Percentiles rank a stretch among this genome's conserved stretches.
These are phyloP conservation scores for Kodamaea arcana DNA, from an alignment of 1,139 yeast genomes.

Conservation along the genomic window DNA sequence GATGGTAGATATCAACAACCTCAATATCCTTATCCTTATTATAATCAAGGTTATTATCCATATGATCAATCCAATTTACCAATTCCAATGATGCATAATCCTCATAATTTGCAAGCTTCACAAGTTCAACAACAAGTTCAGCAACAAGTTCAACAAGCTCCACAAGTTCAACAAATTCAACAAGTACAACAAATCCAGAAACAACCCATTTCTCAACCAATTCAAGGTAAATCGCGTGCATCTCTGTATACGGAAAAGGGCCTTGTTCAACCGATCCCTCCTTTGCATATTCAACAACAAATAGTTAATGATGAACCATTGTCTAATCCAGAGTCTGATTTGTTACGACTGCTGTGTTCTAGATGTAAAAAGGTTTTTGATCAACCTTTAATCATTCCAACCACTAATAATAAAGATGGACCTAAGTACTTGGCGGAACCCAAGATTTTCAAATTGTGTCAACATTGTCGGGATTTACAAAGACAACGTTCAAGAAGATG, in stretches of 20 bases:
- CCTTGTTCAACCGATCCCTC: conserved; percentile 42
- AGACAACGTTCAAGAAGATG: conserved; percentile 59
- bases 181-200: not conserved
- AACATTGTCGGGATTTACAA: conserved; percentile 61
- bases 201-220: not conserved
- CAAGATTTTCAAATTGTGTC: conserved; percentile 53
- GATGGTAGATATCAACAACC: not conserved
- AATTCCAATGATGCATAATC: no score
- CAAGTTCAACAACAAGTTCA: conserved; percentile 1
- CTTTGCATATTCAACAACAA: conserved; percentile 45
- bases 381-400: conserved; percentile 41
- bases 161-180: not conserved
- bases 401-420: conserved; percentile 17
- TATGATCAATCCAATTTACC: no score
- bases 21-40: not conserved
- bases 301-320: conserved; percentile 20
- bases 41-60: not conserved
- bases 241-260: conserved; percentile 16
- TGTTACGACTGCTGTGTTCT: conserved; percentile 33
- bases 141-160: conserved; percentile 6
- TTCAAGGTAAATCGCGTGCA: not conserved
- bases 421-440: conserved; percentile 37
- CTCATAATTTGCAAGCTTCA: no score
- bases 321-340: conserved; percentile 9
- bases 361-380: conserved; percentile 59